phyloP scores from a whole-genome alignment of 768 basidiomycete species.

The Suillus tomentosus region DNA sequence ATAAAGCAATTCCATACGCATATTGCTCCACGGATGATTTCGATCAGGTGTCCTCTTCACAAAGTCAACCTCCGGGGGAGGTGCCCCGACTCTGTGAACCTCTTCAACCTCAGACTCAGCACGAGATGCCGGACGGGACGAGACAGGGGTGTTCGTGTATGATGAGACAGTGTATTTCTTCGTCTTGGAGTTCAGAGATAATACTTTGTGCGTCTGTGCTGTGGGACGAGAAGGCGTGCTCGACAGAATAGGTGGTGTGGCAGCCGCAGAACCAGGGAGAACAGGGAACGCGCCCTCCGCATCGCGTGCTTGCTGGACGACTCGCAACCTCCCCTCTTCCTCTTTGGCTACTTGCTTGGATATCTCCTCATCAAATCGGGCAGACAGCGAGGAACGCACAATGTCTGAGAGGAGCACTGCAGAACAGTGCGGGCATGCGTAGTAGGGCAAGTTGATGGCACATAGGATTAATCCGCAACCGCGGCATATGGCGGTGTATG shows the following conservation, averaged over 20 bases:
- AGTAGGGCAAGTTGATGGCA: constrained; percentile 52
- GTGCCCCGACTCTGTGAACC: constrained; percentile 42
- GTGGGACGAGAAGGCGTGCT: constrained; percentile 25
- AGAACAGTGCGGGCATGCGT: constrained; percentile 57
- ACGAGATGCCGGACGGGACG: constrained; percentile 38
- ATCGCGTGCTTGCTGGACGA: constrained; percentile 46
- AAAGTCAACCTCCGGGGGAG: constrained; percentile 39
- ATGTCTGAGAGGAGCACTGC: constrained; percentile 38
- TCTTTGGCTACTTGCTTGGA: constrained; percentile 47
- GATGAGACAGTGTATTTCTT: constrained; percentile 57
- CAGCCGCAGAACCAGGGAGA: constrained; percentile 30
- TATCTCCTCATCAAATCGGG: constrained; percentile 47
- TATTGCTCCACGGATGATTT: constrained; percentile 47
- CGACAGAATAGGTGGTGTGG: constrained; percentile 15
- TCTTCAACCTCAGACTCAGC: constrained; percentile 35
- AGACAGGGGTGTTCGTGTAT: constrained; percentile 39
- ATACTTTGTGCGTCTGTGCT: constrained; percentile 53
- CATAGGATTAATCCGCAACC: constrained; percentile 68
- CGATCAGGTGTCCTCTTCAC: constrained; percentile 32
- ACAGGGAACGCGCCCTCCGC: constrained; percentile 66
- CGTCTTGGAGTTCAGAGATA: constrained; percentile 57
- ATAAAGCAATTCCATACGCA: constrained; percentile 39
- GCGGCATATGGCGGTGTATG: constrained; percentile 54
- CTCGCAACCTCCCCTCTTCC: constrained; percentile 47
- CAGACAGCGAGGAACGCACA: constrained; percentile 39